Conservation (phyloP, 2,329 filamentous ascomycete genomes). For the Alternaria panax region DNA sequence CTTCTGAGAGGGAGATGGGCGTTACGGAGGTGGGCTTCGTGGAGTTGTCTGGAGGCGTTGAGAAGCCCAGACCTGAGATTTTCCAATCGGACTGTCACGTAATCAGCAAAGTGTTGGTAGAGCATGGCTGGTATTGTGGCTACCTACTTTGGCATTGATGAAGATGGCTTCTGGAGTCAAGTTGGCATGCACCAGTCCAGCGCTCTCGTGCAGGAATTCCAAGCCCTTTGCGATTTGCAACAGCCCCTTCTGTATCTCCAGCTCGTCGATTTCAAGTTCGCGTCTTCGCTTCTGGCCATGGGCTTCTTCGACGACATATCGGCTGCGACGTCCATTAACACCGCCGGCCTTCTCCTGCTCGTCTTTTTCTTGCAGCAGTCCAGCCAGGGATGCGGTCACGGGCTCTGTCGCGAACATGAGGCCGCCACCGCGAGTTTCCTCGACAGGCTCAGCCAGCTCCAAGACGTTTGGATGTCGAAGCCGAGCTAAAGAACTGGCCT, state of each 20-base stretch:
- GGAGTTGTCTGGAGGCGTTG: slow-evolving; percentile 78
- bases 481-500: slow-evolving; percentile 86
- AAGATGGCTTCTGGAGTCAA: slow-evolving; percentile 92
- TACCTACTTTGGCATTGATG: slow-evolving; percentile 84
- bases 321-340: slow-evolving; percentile 73
- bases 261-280: slow-evolving; percentile 92
- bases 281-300: slow-evolving; percentile 74
- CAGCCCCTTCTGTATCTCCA: slow-evolving; percentile 96
- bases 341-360: slow-evolving; percentile 77
- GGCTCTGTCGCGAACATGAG: slow-evolving; percentile 95
- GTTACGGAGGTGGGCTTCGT: slow-evolving; percentile 77
- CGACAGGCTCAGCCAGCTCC: slow-evolving; percentile 91
- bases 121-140: slow-evolving; percentile 21
- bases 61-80: slow-evolving; percentile 91
- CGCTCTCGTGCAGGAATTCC: slow-evolving; percentile 95
- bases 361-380: slow-evolving; percentile 85
- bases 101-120: slow-evolving; percentile 35
- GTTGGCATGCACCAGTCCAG: slow-evolving; percentile 91
- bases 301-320: slow-evolving; percentile 80
- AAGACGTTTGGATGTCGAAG: slow-evolving; percentile 90
- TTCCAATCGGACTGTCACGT: slow-evolving; percentile 87
- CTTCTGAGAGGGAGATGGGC: slow-evolving; percentile 82
- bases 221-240: slow-evolving; percentile 92
- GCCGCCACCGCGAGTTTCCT: slow-evolving; percentile 89
- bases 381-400: slow-evolving; percentile 86